Base-by-base conservation (phyloP, 2,329 filamentous ascomycete genomes). In the Cladosporium sp. region DNA sequence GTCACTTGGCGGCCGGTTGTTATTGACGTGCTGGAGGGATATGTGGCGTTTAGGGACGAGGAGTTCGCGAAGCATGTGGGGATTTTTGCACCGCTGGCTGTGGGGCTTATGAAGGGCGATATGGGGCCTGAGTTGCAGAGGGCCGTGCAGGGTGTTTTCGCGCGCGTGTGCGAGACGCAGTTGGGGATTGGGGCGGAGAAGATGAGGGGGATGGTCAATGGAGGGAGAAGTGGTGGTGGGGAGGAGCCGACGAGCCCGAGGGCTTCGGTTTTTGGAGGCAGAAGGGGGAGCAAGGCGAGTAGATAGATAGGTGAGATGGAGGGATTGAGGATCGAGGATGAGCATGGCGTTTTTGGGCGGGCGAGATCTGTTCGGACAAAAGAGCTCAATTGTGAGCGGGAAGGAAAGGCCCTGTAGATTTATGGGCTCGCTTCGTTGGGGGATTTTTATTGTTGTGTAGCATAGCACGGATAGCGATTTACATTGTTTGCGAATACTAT, bases 1-100 rank as follows among this genome's bases (percentile, higher is more conserved):
- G 87, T 96, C 28, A 96, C 96, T 0, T 99, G 95, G 95, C 86
- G 95, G 21, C 95, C 95, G 0, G 95, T 99, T 0, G 95, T 99
- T 1, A 93, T 99, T 21, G 95, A 97, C 75, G 95, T 99, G 10
- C 83, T 99, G 11, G 94, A 99, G 74, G 95, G 95, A 1, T 98
- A 94, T 76, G 89, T 89, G 0, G 89, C 88, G 7, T 97, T 98
- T 80, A 91, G 92, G 0, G 84, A 87, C 21, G 85, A 88, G 26
- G 91, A 91, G 51, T 99, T 99, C 72, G 86, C 86, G 63, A 88
- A 89, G 65, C 89, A 98, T 72, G 85, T 97, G 8, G 83, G 86
- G 54, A 88, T 88, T 3, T 98, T 99, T 77, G 97, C 97, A 74
- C 92, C 93, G 2, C 82, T 97, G 18, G 87, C 89, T 4, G 88